These are phyloP conservation scores for Fusarium sp. DNA, from an alignment of 2,329 filamentous ascomycete species.

Conservation along the genomic window DNA sequence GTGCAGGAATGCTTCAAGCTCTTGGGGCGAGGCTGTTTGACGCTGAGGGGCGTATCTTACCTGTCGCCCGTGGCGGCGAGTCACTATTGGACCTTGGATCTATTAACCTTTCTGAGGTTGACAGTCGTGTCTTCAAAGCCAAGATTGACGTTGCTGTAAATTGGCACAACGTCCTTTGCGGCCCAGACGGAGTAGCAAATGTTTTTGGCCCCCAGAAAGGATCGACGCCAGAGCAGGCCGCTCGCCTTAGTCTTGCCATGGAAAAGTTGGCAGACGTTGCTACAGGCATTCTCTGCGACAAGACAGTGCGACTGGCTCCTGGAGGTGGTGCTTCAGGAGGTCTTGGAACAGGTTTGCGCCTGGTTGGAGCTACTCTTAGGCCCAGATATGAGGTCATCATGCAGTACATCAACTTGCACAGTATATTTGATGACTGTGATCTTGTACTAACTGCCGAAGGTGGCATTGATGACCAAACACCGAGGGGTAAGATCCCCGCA, in stretches of 20 bases:
- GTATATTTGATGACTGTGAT: slow-evolving; percentile 60
- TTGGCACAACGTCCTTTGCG: slow-evolving; percentile 63
- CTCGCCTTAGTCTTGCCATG: slow-evolving; percentile 56
- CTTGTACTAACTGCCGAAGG: slow-evolving; percentile 66
- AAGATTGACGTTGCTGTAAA: slow-evolving; percentile 64
- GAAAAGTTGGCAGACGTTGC: slow-evolving; percentile 55
- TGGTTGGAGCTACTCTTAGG: slow-evolving; percentile 59
- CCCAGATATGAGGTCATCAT: slow-evolving; percentile 63
- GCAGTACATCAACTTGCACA: slow-evolving; percentile 61
- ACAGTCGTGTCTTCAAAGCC: slow-evolving; percentile 41
- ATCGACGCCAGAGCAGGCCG: slow-evolving; percentile 56
- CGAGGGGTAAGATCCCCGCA: slow-evolving; percentile 64
- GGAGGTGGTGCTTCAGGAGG: slow-evolving; percentile 65
- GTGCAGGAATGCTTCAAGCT: slow-evolving; percentile 65
- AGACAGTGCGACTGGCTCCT: slow-evolving; percentile 52
- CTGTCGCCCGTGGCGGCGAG: slow-evolving; percentile 55
- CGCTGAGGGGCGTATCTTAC: slow-evolving; percentile 51
- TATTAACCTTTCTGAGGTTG: slow-evolving; percentile 55
- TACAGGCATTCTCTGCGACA: slow-evolving; percentile 48
- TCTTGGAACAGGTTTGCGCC: slow-evolving; percentile 61
- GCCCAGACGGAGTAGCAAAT: slow-evolving; percentile 60
- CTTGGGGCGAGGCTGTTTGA: slow-evolving; percentile 60
- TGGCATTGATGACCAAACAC: slow-evolving; percentile 63
- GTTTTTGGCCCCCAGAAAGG: slow-evolving; percentile 66
- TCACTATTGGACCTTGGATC: slow-evolving; percentile 52